Conservation (phyloP, 352 stramenopile species). For the Phytophthora lateralis region DNA sequence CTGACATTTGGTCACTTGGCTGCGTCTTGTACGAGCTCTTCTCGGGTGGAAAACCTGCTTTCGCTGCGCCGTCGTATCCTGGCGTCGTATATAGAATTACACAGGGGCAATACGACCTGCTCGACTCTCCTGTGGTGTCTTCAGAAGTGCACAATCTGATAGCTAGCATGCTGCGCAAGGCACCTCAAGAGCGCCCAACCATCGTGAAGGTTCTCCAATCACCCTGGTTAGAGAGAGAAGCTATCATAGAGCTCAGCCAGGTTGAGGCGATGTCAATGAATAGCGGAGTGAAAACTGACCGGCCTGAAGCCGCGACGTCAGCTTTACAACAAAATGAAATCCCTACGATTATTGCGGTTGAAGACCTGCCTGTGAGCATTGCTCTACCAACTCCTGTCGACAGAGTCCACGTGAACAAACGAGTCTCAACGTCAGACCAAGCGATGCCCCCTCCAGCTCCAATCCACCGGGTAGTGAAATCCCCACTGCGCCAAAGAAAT, state of each 20-base stretch:
- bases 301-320: not conserved
- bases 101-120: constrained; percentile 37
- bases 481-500: not conserved
- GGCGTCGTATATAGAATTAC: constrained; percentile 56
- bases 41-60: constrained; percentile 51
- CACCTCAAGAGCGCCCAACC: constrained; percentile 12
- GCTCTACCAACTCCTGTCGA: constrained; percentile 1
- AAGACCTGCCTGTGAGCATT: not conserved
- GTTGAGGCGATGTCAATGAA: not conserved
- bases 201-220: constrained; percentile 25
- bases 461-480: not conserved
- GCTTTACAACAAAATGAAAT: not conserved
- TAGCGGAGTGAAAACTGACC: not conserved
- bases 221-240: constrained; percentile 7
- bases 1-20: constrained; percentile 83
- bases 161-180: constrained; percentile 34
- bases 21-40: constrained; percentile 84
- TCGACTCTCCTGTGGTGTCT: constrained; percentile 22
- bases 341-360: not conserved
- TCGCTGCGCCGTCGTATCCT: constrained; percentile 56
- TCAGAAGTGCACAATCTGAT: constrained; percentile 27
- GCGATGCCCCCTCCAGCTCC: constrained; percentile 2
- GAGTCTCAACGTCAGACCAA: not conserved
- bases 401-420: not conserved
- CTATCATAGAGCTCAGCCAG: not conserved